phyloP scores from a whole-genome alignment of 495 filamentous ascomycete genomes.

The Cercophora newfieldiana region DNA sequence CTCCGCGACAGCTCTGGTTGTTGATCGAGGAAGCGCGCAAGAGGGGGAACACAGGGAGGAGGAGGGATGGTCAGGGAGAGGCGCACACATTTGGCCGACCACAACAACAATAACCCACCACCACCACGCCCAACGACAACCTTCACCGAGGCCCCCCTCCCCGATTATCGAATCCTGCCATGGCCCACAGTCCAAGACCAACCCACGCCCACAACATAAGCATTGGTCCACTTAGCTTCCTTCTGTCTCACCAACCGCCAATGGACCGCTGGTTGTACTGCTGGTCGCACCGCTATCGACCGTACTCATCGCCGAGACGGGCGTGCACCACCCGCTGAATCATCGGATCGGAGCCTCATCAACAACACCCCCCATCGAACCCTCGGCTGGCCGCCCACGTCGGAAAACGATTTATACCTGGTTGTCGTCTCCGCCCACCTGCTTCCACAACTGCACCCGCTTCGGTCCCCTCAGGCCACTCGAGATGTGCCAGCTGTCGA shows the following conservation, averaged over 20 bases:
- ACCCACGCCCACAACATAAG: not conserved
- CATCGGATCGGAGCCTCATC: constrained; percentile 1
- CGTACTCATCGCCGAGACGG: not conserved
- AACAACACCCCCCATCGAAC: too few species aligned
- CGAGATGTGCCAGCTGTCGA: constrained; percentile 9
- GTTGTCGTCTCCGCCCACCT: not conserved
- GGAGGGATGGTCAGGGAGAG: not conserved
- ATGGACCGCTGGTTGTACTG: not conserved
- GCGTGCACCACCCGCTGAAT: not conserved
- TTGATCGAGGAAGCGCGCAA: not conserved
- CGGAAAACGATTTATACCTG: not conserved
- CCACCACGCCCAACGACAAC: not conserved
- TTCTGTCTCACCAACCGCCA: not conserved
- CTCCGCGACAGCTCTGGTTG: not conserved
- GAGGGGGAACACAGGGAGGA: not conserved
- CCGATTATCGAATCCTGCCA: not conserved
- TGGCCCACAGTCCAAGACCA: not conserved
- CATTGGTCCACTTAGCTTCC: not conserved
- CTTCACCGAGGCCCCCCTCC: not conserved
- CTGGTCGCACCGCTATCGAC: not conserved
- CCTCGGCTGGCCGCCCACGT: not conserved
- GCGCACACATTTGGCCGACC: not conserved
- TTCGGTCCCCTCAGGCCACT: constrained; percentile 8
- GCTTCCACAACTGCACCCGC: not conserved
- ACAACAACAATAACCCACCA: not conserved